Evolutionary conservation across 2,329 filamentous ascomycete species (phyloP), one percentile per base, ranked within the genome.

Genomic region (Diplodia seriata): DNA sequence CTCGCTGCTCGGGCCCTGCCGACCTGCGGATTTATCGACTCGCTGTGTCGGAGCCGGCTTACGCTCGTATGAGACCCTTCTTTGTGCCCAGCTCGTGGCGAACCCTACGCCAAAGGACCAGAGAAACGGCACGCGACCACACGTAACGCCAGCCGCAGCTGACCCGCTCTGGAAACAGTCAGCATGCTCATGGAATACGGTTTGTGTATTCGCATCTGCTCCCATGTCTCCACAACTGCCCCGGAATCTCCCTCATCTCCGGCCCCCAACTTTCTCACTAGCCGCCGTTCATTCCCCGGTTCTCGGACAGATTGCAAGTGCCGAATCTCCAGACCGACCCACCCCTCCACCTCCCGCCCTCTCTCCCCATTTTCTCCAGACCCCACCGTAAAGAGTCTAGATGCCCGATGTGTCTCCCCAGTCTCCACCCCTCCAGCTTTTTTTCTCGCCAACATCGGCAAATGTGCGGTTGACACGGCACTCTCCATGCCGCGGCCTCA

Each of bases 191-290:
- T n/a, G 11, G 40, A 40, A 49, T 49, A 49, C 56, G 20, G 1
- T 1, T 2, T 23, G 23, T 23, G 23, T 23, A 23, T 23, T 23
- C 23, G 23, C 23, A 23, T 20, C 7, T 20, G 7, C 55, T n/a
- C n/a, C 31, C 3, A 20, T 43, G 20, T 49, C 40, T 20, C 43
- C 38, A n/a, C n/a, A 40, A 8, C 12, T 36, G 20, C 18, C 54
- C 20, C 56, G 8, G 15, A 8, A 61, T 59, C 57, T 63, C 43
- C 59, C 47, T 40, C 59, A 63, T 63, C 59, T 26, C 59, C 59
- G 47, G 47, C 59, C 59, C 59, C 59, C 59, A 61, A 36, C 29
- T n/a, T 31, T 26, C 29, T n/a, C 38, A 1, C 43, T 36, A 47
- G 43, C 43, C 43, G 43, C 43, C 43, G 43, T 47, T 47, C 38